Conservation (phyloP, 345 rosid genomes). For the Garcia nutans region DNA sequence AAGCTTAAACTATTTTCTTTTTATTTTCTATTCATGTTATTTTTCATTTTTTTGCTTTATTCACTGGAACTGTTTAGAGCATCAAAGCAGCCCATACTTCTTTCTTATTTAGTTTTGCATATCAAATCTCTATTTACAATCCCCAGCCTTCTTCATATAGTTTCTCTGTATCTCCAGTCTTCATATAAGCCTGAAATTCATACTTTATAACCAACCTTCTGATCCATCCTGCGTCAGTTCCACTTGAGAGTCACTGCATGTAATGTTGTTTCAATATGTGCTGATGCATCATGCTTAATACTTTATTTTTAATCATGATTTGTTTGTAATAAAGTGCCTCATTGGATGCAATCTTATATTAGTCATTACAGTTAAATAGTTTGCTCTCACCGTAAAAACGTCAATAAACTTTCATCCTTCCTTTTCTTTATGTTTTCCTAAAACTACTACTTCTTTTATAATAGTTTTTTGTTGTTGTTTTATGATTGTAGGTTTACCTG, state of each 20-base stretch:
- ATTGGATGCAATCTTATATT: neutral
- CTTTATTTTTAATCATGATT: neutral
- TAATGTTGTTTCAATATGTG: neutral
- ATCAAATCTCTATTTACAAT: too few species aligned
- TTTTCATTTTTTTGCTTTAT: too few species aligned
- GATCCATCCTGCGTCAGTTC: too few species aligned
- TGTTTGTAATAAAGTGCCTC: neutral
- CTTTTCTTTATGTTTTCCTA: neutral
- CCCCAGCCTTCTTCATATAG: too few species aligned
- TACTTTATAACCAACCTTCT: too few species aligned
- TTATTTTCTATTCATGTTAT: too few species aligned
- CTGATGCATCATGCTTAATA: neutral
- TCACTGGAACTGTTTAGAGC: too few species aligned
- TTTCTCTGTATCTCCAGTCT: too few species aligned
- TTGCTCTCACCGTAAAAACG: neutral
- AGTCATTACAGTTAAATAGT: neutral
- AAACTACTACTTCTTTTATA: neutral
- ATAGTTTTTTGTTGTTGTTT: conserved; percentile 11
- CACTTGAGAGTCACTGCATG: neutral
- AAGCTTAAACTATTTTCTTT: too few species aligned
- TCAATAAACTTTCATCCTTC: neutral
- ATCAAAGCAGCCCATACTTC: too few species aligned
- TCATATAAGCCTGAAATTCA: too few species aligned
- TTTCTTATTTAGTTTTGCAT: too few species aligned
- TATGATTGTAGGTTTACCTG: conserved; percentile 65